Evolutionary conservation across 441 rosid genomes (phyloP), one percentile per base, ranked within the genome.

Genomic region (Metrosideros polymorpha): DNA sequence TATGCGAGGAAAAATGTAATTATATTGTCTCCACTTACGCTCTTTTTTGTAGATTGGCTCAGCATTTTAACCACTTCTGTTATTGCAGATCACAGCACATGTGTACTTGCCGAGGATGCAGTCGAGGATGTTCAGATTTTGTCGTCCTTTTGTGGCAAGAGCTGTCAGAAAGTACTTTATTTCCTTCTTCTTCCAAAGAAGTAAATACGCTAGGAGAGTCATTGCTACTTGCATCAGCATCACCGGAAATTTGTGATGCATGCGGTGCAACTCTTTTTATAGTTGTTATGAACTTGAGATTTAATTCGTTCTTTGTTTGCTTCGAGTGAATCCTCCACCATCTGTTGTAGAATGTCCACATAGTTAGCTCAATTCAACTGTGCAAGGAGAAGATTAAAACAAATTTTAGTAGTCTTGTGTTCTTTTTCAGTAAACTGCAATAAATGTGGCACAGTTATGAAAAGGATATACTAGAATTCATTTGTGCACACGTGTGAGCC

Each of bases 1-100:
- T 94, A 87, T 98, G 99, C 83, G 94, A 95, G 92, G 98, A 93
- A 89, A 96, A 95, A 94, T 98, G 99, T 98, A 96, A 66, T 85
- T 71, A 61, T 87, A 77, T 86, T 61, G 88, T 76, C 85, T 87
- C 86, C 53, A 66, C 63, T 17, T 22, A 15, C 6, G 3, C 29
- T 52, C 55, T 83, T 55, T 83, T 32, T 83, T 14, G 63, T 24
- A 76, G 6, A 15, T 35, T 85, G 86, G 32, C 30, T 63, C 35
- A 12, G 59, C 55, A 42, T 29, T 43, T 66, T 43, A 43, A 84
- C 22, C 82, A 89, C 63, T 79, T 85, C 56, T 66, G 89, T 66
- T 90, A 83, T 86, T 92, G 92, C 91, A 98, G 99, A 95, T 95
- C 99, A 98, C 91, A 89, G 82, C 75, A 85, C 91, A 39, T 98